A percentile compares a stretch with the other conserved stretches of the same genome.
These are phyloP conservation scores for Seminavis robusta DNA, from an alignment of 108 stramenopile genomes.

Conservation along the genomic window DNA sequence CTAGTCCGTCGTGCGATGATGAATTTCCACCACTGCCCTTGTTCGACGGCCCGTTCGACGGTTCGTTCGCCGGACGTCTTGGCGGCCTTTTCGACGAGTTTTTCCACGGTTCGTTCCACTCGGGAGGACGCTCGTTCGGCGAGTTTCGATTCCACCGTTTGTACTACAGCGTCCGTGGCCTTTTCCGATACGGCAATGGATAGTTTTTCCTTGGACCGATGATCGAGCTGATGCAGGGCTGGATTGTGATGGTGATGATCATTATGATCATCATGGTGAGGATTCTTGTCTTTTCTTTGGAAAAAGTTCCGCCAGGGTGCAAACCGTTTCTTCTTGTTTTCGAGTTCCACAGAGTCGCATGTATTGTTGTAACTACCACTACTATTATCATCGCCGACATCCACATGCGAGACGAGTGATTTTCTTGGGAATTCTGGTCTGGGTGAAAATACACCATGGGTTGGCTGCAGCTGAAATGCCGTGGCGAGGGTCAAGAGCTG, in stretches of 20 bases:
- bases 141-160: neutral
- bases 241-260: neutral
- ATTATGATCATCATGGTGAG: neutral
- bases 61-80: neutral
- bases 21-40: neutral
- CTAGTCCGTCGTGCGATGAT: no score
- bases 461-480: no score
- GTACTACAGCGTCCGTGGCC: conserved; percentile 1
- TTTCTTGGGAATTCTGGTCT: no score
- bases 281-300: no score
- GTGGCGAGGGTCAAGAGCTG: no score
- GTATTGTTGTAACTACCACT: no score
- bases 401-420: no score
- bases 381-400: no score
- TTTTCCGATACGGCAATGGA: conserved; percentile 1
- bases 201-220: conserved; percentile 14
- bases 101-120: conserved; percentile 5
- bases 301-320: no score
- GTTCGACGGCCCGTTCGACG: conserved; percentile 5
- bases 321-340: no score
- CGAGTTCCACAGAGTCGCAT: no score
- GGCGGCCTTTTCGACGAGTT: neutral
- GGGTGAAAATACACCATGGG: no score
- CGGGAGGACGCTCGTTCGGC: neutral
- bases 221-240: conserved; percentile 15